A percentile compares a stretch with the other conserved stretches of the same genome.
phyloP scores from a whole-genome alignment of 345 rosid species.

The Pelargonium nanum region DNA sequence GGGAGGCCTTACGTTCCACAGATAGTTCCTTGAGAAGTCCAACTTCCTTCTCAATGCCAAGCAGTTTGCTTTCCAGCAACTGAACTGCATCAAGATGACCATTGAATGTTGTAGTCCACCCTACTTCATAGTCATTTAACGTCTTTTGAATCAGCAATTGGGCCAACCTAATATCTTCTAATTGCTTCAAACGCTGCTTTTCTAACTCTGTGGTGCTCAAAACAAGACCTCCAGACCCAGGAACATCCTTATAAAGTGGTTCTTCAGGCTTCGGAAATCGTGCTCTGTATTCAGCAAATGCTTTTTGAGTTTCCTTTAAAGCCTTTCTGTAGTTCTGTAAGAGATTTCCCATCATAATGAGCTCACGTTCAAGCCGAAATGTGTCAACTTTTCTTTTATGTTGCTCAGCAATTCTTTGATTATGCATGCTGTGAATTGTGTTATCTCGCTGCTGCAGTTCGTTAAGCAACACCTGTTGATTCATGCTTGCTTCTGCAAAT shows the following conservation, averaged over 20 bases:
- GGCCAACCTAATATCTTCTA: slow-evolving; percentile 54
- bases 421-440: slow-evolving; percentile 48
- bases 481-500: slow-evolving; percentile 27
- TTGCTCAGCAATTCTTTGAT: slow-evolving; percentile 47
- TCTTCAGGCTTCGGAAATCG: slow-evolving; percentile 40
- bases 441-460: slow-evolving; percentile 43
- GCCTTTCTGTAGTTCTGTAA: slow-evolving; percentile 69
- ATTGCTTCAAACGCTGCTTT: slow-evolving; percentile 50
- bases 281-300: slow-evolving; percentile 57
- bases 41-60: slow-evolving; percentile 31
- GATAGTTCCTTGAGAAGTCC: slow-evolving; percentile 27
- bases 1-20: slow-evolving; percentile 18
- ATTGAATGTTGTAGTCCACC: slow-evolving; percentile 27
- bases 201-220: slow-evolving; percentile 57
- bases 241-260: slow-evolving; percentile 62
- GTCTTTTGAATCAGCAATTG: slow-evolving; percentile 27
- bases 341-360: slow-evolving; percentile 55
- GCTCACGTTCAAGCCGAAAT: slow-evolving; percentile 63
- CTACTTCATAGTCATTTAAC: slow-evolving; percentile 42
- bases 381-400: slow-evolving; percentile 39
- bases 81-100: slow-evolving; percentile 20
- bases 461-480: slow-evolving; percentile 38
- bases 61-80: slow-evolving; percentile 22
- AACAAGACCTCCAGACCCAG: slow-evolving; percentile 72
- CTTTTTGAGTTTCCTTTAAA: slow-evolving; percentile 48